These are phyloP conservation scores for Zygoascus flipseniorum DNA, from an alignment of 805 yeast species.

Conservation along the genomic window DNA sequence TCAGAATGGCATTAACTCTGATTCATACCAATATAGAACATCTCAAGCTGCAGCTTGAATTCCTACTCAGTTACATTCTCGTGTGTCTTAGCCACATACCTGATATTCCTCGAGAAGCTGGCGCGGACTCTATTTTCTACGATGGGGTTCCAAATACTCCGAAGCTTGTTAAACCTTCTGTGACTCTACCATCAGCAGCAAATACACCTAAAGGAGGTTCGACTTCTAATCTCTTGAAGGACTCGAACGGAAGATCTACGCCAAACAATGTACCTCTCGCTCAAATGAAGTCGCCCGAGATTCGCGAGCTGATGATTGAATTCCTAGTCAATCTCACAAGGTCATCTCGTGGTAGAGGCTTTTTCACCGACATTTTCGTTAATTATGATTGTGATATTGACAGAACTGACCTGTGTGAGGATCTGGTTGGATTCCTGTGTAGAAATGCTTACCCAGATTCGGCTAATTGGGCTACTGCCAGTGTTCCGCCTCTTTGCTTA, in stretches of 20 bases:
- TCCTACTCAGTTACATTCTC: conserved; percentile 31
- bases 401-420: conserved; percentile 64
- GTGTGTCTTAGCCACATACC: conserved; percentile 29
- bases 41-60: conserved; percentile 74
- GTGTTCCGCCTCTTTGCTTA: conserved; percentile 87
- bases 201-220: conserved; percentile 14
- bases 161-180: conserved; percentile 48
- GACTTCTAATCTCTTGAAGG: not conserved
- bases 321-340: conserved; percentile 55
- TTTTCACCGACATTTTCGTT: conserved; percentile 68
- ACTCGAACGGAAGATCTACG: conserved; percentile 6
- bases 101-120: conserved; percentile 31
- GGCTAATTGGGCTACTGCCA: conserved; percentile 68
- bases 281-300: conserved; percentile 25
- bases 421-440: conserved; percentile 61
- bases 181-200: conserved; percentile 10
- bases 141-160: conserved; percentile 33
- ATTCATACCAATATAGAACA: conserved; percentile 55
- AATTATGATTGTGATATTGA: conserved; percentile 89
- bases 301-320: conserved; percentile 76
- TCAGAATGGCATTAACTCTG: conserved; percentile 67
- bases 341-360: conserved; percentile 43
- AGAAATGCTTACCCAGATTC: conserved; percentile 79
- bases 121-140: conserved; percentile 31
- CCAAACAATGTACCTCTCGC: conserved; percentile 9